Base-by-base conservation (phyloP, 306 rosid species). In the Cucurbita argyrosperma region DNA sequence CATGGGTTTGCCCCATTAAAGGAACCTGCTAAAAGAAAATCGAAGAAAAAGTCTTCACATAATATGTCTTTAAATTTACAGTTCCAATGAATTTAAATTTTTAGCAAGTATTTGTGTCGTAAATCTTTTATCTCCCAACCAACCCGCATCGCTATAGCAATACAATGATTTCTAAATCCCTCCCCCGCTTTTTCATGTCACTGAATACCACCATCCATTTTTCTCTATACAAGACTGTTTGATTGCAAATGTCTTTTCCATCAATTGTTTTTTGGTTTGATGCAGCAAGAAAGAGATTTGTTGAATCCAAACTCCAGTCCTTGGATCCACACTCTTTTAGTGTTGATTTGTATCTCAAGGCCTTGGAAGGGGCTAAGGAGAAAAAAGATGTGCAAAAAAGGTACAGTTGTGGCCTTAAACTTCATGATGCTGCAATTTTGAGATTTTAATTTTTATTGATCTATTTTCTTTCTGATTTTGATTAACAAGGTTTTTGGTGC, bases 271-370 rank as follows among this genome's bases (percentile, higher is more conserved):
- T 61, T 55, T 57, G 5, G 77, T 19, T 81, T 71, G 67, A 53
- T 83, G 85, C 94, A 93, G 98, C 92, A 76, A 90, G 89, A 85
- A 93, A 80, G 86, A 90, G 90, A 85, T 87, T 80, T 79, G 79
- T 93, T 68, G 97, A 87, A 76, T 83, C 95, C 59, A 87, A 88
- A 80, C 85, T 89, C 59, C 94, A 85, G 78, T 80, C 90, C 69
- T 83, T 90, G 83, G 97, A 90, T 71, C 87, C 73, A 30, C 96
- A 83, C 53, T 85, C 80, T 73, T 83, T 79, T 75, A 83, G 85
- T 59, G 79, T 89, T 52, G 96, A 89, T 79, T 80, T 80, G 56
- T 93, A 87, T 88, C 86, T 79, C 74, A 81, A 73, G 71, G 79
- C 80, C 72, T 83, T 93, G 81, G 97, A 90, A 63, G 81, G 88